Conservation (phyloP, 352 stramenopile genomes). For the Phytophthora constricta region DNA sequence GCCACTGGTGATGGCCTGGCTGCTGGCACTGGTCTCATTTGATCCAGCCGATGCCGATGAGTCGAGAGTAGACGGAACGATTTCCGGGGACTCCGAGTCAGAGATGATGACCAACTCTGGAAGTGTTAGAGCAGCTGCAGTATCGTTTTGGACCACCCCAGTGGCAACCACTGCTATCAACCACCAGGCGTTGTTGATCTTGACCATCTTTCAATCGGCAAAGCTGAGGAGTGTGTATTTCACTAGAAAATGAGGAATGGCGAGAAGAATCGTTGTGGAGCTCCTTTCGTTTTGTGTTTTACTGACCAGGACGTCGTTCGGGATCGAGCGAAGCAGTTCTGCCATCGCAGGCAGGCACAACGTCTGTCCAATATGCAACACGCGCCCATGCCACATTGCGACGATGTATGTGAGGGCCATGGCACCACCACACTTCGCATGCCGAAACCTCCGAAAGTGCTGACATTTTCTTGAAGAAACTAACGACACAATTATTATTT, state of each 20-base stretch:
- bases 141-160: neutral
- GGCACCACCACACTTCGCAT: constrained; percentile 7
- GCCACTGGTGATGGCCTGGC: neutral
- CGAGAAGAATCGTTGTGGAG: neutral
- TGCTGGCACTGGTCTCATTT: neutral
- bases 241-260: constrained; percentile 31
- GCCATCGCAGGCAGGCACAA: neutral
- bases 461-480: too few species aligned
- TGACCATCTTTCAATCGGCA: constrained; percentile 11
- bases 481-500: constrained; percentile 5
- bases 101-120: constrained; percentile 21
- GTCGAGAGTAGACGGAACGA: constrained; percentile 4
- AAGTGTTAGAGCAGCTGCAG: constrained; percentile 1
- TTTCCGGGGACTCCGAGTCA: neutral
- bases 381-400: constrained; percentile 14
- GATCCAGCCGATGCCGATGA: neutral
- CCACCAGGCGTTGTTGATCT: constrained; percentile 14
- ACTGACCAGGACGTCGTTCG: neutral
- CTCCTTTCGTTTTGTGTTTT: constrained; percentile 16
- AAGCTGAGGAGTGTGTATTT: constrained; percentile 19
- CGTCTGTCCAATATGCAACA: neutral
- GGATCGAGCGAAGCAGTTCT: constrained; percentile 13
- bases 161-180: constrained; percentile 2
- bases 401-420: constrained; percentile 9
- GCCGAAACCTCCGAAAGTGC: constrained; percentile 10